Evolutionary conservation across 768 basidiomycete species (phyloP).

Genomic region (Gyrodon lividus): DNA sequence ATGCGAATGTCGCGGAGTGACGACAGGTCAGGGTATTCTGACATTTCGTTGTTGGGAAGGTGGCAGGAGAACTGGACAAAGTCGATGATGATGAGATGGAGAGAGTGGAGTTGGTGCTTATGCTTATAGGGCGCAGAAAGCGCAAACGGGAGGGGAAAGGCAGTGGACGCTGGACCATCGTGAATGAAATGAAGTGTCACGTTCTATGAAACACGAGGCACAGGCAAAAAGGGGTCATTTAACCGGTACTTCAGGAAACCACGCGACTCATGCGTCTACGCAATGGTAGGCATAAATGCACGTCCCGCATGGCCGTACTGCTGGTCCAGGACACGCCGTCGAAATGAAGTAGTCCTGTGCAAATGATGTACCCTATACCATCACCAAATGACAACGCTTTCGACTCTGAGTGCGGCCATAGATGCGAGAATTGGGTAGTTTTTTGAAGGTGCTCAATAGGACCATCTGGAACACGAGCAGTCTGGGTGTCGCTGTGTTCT

Average conservation of each 20-base stretch:
- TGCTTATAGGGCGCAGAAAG: neutral
- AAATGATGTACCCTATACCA: neutral
- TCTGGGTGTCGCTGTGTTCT: too few relatives aligned
- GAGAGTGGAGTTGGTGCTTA: neutral
- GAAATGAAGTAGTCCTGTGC: neutral
- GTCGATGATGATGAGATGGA: neutral
- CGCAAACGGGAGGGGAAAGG: neutral
- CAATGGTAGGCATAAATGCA: slow-evolving; percentile 1
- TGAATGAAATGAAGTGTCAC: slow-evolving; percentile 16
- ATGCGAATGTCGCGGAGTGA: slow-evolving; percentile 23
- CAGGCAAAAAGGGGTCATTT: slow-evolving; percentile 28
- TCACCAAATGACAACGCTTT: neutral
- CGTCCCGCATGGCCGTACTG: neutral
- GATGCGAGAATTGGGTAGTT: neutral
- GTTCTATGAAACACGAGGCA: slow-evolving; percentile 28
- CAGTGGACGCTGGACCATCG: slow-evolving; percentile 4
- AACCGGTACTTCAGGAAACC: neutral
- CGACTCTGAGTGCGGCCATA: neutral
- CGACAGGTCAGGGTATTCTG: slow-evolving; percentile 23
- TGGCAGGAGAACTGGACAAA: neutral
- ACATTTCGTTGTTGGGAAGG: slow-evolving; percentile 15
- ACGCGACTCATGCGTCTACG: slow-evolving; percentile 3
- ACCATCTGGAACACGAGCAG: neutral
- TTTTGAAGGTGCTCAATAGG: too few relatives aligned
- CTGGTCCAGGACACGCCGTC: slow-evolving; percentile 1